Evolutionary conservation across 352 stramenopile genomes (phyloP).

Genomic region (Globisporangium okanoganense): DNA sequence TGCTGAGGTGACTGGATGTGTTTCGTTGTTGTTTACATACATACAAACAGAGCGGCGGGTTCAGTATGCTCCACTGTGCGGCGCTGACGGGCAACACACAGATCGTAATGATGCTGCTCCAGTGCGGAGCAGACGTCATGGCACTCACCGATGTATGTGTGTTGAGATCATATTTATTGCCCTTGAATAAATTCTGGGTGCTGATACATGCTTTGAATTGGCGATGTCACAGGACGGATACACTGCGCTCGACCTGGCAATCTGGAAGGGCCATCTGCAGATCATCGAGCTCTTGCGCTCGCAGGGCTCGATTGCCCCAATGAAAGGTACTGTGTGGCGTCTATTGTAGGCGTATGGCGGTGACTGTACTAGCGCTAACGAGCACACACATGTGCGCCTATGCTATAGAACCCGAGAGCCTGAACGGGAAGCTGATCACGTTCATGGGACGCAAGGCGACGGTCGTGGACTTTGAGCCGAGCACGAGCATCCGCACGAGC

Average conservation of each 20-base stretch:
- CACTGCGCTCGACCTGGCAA: constrained; percentile 72
- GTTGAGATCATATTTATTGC: not conserved
- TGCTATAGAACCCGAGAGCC: constrained; percentile 57
- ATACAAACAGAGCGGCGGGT: constrained; percentile 62
- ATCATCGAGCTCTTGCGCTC: constrained; percentile 81
- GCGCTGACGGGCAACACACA: constrained; percentile 74
- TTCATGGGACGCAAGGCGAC: constrained; percentile 68
- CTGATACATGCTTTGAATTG: no score
- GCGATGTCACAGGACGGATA: constrained; percentile 57
- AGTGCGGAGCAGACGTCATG: constrained; percentile 71
- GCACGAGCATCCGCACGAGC: constrained; percentile 67
- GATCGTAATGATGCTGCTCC: constrained; percentile 86
- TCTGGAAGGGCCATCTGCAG: constrained; percentile 79
- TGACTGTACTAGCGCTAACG: not conserved
- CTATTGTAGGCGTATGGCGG: no score
- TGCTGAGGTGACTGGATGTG: no score
- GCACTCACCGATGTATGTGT: constrained; percentile 68
- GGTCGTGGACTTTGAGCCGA: constrained; percentile 80
- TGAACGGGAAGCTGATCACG: constrained; percentile 72
- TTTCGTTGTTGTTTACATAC: no score
- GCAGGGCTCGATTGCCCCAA: constrained; percentile 73
- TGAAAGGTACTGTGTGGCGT: constrained; percentile 48
- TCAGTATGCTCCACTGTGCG: constrained; percentile 80
- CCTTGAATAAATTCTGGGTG: no score
- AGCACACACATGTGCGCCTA: not conserved